These are phyloP conservation scores for Wickerhamomyces hampshirensis DNA, from an alignment of 805 yeast species.

Conservation along the genomic window DNA sequence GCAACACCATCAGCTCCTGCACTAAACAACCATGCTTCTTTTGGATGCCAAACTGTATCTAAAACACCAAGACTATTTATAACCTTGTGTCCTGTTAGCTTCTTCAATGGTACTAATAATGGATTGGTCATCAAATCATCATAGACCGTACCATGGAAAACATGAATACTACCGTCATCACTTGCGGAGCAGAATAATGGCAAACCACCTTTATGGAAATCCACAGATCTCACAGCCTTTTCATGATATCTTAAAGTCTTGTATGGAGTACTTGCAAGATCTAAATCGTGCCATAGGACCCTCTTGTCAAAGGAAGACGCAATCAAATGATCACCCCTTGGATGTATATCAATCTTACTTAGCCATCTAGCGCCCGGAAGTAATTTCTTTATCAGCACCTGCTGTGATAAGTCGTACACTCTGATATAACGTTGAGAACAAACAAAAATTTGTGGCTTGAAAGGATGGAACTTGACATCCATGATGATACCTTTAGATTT, in stretches of 20 bases:
- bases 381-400: constrained; percentile 74
- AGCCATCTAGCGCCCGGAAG: constrained; percentile 97
- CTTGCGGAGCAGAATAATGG: constrained; percentile 94
- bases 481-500: constrained; percentile 90
- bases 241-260: constrained; percentile 94
- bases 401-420: constrained; percentile 85
- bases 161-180: constrained; percentile 90
- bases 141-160: constrained; percentile 94
- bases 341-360: constrained; percentile 87
- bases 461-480: constrained; percentile 97
- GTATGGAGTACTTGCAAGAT: constrained; percentile 83
- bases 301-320: constrained; percentile 94
- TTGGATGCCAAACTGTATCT: constrained; percentile 91
- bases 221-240: constrained; percentile 84
- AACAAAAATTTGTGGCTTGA: constrained; percentile 88
- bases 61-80: constrained; percentile 80
- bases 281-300: constrained; percentile 96
- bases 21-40: constrained; percentile 96
- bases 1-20: constrained; percentile 98
- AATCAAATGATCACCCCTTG: constrained; percentile 90
- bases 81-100: constrained; percentile 84
- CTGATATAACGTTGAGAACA: constrained; percentile 91
- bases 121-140: constrained; percentile 96
- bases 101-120: constrained; percentile 90
- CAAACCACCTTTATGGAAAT: constrained; percentile 78